Evolutionary conservation across 73 alveolate genomes (phyloP).

Genomic region (Paramecium pentaurelia): DNA sequence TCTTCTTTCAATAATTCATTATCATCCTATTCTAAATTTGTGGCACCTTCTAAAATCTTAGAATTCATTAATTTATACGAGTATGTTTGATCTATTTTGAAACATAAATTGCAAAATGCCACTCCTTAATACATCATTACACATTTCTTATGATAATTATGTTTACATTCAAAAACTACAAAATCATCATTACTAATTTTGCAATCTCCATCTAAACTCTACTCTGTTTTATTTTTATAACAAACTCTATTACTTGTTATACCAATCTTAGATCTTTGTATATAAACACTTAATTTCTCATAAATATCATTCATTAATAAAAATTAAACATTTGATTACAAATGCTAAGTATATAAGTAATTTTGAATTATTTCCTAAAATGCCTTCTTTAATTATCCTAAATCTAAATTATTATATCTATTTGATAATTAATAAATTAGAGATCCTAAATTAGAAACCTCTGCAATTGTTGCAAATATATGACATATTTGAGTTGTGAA

Average conservation of each 20-base stretch:
- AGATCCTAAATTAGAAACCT: background rate
- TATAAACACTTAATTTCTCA: background rate
- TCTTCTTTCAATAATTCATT: background rate
- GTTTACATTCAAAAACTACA: conserved; percentile 4
- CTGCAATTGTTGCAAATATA: conserved; percentile 20
- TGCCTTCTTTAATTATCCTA: background rate
- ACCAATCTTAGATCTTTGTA: background rate
- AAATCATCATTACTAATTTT: background rate
- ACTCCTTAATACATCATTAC: background rate
- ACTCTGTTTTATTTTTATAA: background rate
- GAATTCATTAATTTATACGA: conserved; percentile 11
- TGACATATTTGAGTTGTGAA: background rate
- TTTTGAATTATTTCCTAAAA: conserved; percentile 15
- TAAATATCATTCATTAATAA: background rate
- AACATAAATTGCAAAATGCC: conserved; percentile 4
- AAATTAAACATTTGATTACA: background rate
- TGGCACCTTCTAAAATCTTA: background rate
- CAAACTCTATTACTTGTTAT: background rate
- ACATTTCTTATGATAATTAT: conserved; percentile 9
- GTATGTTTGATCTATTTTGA: background rate
- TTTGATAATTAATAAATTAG: background rate
- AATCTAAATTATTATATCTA: background rate
- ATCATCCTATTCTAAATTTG: background rate
- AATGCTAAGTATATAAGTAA: background rate
- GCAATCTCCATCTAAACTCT: background rate